Conservation (phyloP, 2,329 filamentous ascomycete genomes). For the Raffaelea deltoideospora region DNA sequence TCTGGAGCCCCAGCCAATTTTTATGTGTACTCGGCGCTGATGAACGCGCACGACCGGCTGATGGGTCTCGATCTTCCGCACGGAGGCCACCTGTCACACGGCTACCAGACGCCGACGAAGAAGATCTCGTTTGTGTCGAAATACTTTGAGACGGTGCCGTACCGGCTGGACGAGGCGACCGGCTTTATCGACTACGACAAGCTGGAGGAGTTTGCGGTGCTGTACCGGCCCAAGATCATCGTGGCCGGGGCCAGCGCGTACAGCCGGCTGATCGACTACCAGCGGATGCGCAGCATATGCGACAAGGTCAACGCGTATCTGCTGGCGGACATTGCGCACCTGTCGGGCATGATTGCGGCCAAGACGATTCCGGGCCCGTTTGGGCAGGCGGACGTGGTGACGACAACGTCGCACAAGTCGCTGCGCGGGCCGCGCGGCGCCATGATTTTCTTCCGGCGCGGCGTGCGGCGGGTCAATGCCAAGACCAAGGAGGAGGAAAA, state of each 20-base stretch:
- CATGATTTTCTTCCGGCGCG: slow-evolving; percentile 97
- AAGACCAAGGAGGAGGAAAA: slow-evolving; percentile 76
- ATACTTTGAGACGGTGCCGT: slow-evolving; percentile 97
- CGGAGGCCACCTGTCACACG: slow-evolving; percentile 89
- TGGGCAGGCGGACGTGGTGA: slow-evolving; percentile 81
- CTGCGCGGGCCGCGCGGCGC: slow-evolving; percentile 87
- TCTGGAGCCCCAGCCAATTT: slow-evolving; percentile 63
- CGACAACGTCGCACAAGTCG: slow-evolving; percentile 96
- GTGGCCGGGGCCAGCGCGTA: slow-evolving; percentile 93
- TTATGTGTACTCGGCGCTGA: slow-evolving; percentile 89
- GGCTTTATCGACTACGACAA: slow-evolving; percentile 91
- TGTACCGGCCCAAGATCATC: slow-evolving; percentile 92
- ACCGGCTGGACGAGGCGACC: slow-evolving; percentile 78
- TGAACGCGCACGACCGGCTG: slow-evolving; percentile 83
- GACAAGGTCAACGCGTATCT: slow-evolving; percentile 89
- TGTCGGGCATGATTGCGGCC: slow-evolving; percentile 84
- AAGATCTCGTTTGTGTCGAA: slow-evolving; percentile 98
- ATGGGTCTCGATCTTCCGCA: slow-evolving; percentile 97
- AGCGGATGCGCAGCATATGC: slow-evolving; percentile 76
- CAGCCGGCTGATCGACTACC: slow-evolving; percentile 90
- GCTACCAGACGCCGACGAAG: slow-evolving; percentile 86
- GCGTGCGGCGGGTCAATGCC: slow-evolving; percentile 64
- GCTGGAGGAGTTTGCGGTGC: slow-evolving; percentile 69
- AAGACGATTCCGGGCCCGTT: slow-evolving; percentile 87
- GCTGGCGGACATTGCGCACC: slow-evolving; percentile 92